Conservation (phyloP, 768 basidiomycete genomes). For the Mycena polygramma region DNA sequence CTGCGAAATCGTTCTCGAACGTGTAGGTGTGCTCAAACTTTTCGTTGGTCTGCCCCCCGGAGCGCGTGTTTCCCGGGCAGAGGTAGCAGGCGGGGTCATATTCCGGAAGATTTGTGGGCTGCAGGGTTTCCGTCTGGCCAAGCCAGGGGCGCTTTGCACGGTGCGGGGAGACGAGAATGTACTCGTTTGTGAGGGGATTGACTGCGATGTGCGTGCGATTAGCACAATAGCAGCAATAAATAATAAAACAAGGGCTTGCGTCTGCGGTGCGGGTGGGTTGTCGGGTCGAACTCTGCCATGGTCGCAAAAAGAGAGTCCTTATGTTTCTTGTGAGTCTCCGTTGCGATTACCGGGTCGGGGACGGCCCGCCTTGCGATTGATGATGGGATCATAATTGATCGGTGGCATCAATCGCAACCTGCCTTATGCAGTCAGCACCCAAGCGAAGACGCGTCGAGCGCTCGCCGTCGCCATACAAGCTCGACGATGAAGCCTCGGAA, state of each 20-base stretch:
- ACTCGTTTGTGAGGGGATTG: slow-evolving; percentile 83
- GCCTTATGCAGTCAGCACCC: slow-evolving; percentile 47
- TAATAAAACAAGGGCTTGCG: slow-evolving; percentile 56
- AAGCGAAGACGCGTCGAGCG: slow-evolving; percentile 69
- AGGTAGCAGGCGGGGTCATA: slow-evolving; percentile 87
- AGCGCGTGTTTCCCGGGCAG: slow-evolving; percentile 86
- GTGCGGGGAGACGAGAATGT: slow-evolving; percentile 90
- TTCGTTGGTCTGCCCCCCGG: slow-evolving; percentile 78
- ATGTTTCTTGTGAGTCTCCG: not conserved
- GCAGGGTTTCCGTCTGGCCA: slow-evolving; percentile 83
- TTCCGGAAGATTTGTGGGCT: slow-evolving; percentile 63
- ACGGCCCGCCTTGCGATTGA: not conserved
- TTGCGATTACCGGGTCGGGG: too few relatives aligned
- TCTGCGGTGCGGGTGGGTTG: slow-evolving; percentile 77
- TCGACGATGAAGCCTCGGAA: slow-evolving; percentile 70
- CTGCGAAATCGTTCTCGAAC: slow-evolving; percentile 89
- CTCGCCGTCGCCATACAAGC: slow-evolving; percentile 73
- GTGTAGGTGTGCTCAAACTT: slow-evolving; percentile 74
- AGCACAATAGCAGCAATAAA: slow-evolving; percentile 3
- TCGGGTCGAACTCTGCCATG: slow-evolving; percentile 67
- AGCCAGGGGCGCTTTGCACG: slow-evolving; percentile 93
- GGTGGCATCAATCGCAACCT: slow-evolving; percentile 13
- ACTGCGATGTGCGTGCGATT: slow-evolving; percentile 54
- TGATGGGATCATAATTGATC: not conserved
- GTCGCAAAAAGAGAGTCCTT: not conserved